Conservation (phyloP, 257 asterid genomes). For the Solanum acaule region DNA sequence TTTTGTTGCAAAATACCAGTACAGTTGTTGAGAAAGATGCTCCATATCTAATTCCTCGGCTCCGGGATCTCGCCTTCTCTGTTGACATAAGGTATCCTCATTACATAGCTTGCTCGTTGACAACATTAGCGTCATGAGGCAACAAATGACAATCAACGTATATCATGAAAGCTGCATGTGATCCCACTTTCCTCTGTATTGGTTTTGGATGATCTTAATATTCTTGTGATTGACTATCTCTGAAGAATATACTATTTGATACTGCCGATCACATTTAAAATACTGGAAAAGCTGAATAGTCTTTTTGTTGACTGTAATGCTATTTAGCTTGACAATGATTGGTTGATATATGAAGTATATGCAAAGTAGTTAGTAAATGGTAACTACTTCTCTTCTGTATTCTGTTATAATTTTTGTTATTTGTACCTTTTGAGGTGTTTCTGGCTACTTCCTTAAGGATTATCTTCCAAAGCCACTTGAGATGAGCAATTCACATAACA, state of each 20-base stretch:
- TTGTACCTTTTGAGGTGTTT: background rate
- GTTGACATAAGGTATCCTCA: conserved; percentile 61
- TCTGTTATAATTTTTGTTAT: background rate
- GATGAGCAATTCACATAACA: background rate
- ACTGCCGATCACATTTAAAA: background rate
- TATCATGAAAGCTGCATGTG: background rate
- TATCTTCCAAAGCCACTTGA: background rate
- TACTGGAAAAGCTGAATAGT: background rate
- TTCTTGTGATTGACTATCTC: background rate
- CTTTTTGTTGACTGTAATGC: background rate
- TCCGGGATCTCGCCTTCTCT: conserved; percentile 95
- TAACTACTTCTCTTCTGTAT: background rate
- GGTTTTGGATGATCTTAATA: background rate
- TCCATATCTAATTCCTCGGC: conserved; percentile 71
- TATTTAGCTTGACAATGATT: background rate
- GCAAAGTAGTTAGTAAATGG: background rate
- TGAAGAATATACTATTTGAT: background rate
- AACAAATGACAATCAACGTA: background rate
- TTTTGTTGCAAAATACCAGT: conserved; percentile 33
- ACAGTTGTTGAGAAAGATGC: conserved; percentile 79
- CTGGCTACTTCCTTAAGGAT: background rate
- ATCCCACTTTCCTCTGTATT: background rate
- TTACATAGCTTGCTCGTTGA: background rate
- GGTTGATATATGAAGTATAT: background rate
- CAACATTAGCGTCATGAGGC: background rate